phyloP scores from a whole-genome alignment of 495 filamentous ascomycete genomes.

The Penicillium pulvis region DNA sequence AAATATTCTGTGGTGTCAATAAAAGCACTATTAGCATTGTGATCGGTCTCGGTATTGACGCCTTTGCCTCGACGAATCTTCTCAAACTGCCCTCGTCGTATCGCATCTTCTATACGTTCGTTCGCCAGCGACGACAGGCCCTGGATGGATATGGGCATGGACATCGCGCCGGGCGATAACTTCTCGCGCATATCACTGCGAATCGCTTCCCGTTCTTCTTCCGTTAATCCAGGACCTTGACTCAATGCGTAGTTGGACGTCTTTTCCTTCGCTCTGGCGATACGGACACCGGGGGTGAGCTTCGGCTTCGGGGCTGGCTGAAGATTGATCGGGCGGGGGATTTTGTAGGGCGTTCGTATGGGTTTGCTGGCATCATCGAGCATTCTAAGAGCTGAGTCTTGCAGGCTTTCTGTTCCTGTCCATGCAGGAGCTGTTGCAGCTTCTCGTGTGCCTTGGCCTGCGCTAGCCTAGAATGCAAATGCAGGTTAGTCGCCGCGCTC shows the following conservation, averaged over 20 bases:
- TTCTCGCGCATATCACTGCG: conserved; percentile 76
- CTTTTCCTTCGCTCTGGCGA: conserved; percentile 79
- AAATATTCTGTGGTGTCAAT: conserved; percentile 97
- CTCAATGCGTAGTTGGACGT: conserved; percentile 70
- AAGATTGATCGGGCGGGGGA: conserved; percentile 63
- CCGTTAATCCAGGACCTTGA: conserved; percentile 59
- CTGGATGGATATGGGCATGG: conserved; percentile 75
- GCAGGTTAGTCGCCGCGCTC: conserved; percentile 6
- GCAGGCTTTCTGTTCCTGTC: conserved; percentile 72
- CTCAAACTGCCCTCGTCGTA: conserved; percentile 88
- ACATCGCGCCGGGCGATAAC: conserved; percentile 69
- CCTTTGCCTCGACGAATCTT: conserved; percentile 81
- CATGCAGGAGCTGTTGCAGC: conserved; percentile 73
- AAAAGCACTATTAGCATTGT: conserved; percentile 84
- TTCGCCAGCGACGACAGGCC: conserved; percentile 86
- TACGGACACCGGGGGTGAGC: conserved; percentile 54
- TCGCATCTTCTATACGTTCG: conserved; percentile 92
- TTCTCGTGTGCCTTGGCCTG: conserved; percentile 71
- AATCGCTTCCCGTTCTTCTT: conserved; percentile 69
- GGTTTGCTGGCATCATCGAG: conserved; percentile 81
- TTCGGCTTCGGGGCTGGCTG: conserved; percentile 52
- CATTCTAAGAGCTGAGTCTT: conserved; percentile 86
- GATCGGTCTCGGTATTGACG: conserved; percentile 67
- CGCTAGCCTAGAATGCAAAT: conserved; percentile 45
- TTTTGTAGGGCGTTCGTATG: conserved; percentile 54